Evolutionary conservation across 2,329 filamentous ascomycete species (phyloP), one percentile per base, ranked within the genome.

Genomic region (Metarhizium guizhouense): DNA sequence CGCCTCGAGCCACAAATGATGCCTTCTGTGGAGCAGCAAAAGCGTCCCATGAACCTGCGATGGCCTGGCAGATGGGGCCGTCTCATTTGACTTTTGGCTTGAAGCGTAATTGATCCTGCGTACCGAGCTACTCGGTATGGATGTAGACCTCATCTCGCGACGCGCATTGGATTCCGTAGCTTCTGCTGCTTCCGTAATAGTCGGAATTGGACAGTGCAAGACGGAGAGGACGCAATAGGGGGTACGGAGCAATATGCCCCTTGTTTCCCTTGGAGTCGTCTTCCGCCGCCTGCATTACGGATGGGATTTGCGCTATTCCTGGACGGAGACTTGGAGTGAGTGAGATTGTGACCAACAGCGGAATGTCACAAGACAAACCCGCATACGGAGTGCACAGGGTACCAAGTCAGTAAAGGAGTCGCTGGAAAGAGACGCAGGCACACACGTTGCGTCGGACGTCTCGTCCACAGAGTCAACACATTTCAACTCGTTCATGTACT

Each of bases 1-100:
- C 25, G 25, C 20, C 20, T n/a, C 5, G 20, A 48, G 45, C 25
- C 45, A 48, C 25, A 30, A 11, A 18, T 16, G 45, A 29, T 29
- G 13, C 6, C 7, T 30, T 48, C 45, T 30, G 45, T 48, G 45
- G 45, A 25, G 43, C 20, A n/a, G 13, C n/a, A 20, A 25, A 14
- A 25, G 25, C 25, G 25, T 3, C 25, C 25, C 25, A 18, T 20
- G 18, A n/a, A 18, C n/a, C 18, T n/a, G 10, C n/a, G 43, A 11
- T 32, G 42, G 30, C 32, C 32, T n/a, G n/a, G 29, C 20, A 3
- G 20, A 20, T 47, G 52, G 52, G 52, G 32, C 52, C 3, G 52
- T 49, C 45, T 54, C 45, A 54, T 54, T 54, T 38, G 52, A 54
- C 45, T 54, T 54, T 48, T 18, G 45, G 25, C 42, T 36, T n/a